phyloP scores from a whole-genome alignment of 208 protist genomes.

The Naegleria gruberi region DNA sequence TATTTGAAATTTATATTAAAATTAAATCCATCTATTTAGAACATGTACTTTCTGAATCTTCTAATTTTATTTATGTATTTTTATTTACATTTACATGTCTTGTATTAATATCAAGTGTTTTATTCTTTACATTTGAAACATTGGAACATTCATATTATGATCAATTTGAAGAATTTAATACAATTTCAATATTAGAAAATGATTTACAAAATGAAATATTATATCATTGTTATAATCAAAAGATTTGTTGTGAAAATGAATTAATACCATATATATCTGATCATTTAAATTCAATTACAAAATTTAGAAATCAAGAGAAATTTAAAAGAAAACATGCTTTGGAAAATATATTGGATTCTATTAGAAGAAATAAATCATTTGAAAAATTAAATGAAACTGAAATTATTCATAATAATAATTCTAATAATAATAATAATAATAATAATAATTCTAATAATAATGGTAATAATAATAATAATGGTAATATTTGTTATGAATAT shows the following conservation, averaged over 20 bases:
- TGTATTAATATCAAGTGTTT: background rate
- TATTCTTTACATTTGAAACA: constrained; percentile 1
- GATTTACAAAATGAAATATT: constrained; percentile 1
- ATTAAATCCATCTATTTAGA: background rate
- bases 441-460: too few relatives aligned
- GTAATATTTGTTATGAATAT: background rate
- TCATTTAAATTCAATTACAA: background rate
- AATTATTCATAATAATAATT: background rate
- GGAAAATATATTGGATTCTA: background rate
- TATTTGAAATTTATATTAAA: background rate
- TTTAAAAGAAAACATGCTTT: background rate
- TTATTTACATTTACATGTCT: background rate
- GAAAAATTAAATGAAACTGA: background rate
- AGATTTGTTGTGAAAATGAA: background rate
- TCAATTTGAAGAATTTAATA: background rate
- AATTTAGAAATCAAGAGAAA: too few relatives aligned
- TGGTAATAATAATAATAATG: background rate
- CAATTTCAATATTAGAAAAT: background rate
- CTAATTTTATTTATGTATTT: background rate
- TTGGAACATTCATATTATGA: constrained; percentile 4
- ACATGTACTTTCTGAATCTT: background rate
- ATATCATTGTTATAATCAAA: background rate
- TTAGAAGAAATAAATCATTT: background rate
- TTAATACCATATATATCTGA: background rate
- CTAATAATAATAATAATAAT: background rate